Base-by-base conservation (phyloP, 2,329 filamentous ascomycete species). In the Calonectria multiphialidica region DNA sequence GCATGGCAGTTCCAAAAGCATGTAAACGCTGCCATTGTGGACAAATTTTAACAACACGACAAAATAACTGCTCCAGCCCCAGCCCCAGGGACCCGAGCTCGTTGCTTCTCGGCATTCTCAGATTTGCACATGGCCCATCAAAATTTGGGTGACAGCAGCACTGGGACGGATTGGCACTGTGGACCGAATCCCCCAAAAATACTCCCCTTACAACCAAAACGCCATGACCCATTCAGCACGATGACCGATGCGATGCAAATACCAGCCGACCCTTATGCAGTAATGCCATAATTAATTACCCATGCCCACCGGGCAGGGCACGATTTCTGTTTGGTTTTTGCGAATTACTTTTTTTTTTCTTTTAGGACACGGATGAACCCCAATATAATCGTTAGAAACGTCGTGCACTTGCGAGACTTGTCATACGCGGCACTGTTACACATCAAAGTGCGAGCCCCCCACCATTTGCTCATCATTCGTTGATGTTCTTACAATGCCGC, bases 381-480 rank as follows among this genome's bases (percentile, higher is more conserved):
- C 74, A 75, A 72, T 74, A 59, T 64, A 70, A 78, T 79, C 70
- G 72, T 77, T 49, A 74, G 74, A 74, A 76, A 77, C 72, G 74
- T 74, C 72, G 67, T 77, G 72, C 72, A 75, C 77, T 68, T 77
- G 75, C 62, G 70, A 75, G 72, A 63, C 68, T 66, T 70, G 72
- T 71, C 68, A 74, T 63, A 71, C 61, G 70, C 66, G 71, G 61
- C 50, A 71, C 59, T 68, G 68, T 88, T 86, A 93, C 83, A 91
- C 87, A 81, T 93, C 91, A 82, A 93, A 93, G 70, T 92, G 88
- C 61, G 88, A 87, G 70, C 87, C 87, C 75, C 88, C 90, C 78
- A 93, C 90, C 86, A 92, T 90, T 74, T 91, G 87, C 80, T 92
- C 90, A 72, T 93, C 92, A 75, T 90, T 86, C 70, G 86, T 86